These are phyloP conservation scores for Tetrahymena thermophila DNA, from an alignment of 73 alveolate genomes.

Conservation along the genomic window DNA sequence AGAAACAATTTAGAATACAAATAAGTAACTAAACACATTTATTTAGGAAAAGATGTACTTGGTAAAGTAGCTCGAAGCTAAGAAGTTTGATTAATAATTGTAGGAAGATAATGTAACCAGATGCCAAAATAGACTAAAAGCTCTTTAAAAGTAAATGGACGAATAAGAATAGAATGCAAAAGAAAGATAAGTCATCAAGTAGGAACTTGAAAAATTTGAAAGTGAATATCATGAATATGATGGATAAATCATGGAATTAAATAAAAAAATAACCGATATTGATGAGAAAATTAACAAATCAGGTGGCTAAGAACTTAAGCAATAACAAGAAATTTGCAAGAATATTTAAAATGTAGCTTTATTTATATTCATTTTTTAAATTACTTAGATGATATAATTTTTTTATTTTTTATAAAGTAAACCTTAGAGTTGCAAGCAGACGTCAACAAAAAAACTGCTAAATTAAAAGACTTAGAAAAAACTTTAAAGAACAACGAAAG, in stretches of 20 bases:
- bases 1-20: background rate
- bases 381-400: background rate
- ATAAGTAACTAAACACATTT: conserved; percentile 25
- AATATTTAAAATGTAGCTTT: conserved; percentile 31
- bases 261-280: background rate
- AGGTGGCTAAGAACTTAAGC: conserved; percentile 42
- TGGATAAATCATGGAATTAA: background rate
- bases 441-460: conserved; percentile 43
- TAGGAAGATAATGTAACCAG: conserved; percentile 4
- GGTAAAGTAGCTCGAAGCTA: conserved; percentile 6
- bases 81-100: conserved; percentile 16
- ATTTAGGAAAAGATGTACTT: conserved; percentile 4
- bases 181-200: conserved; percentile 4
- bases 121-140: conserved; percentile 24
- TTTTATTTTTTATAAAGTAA: conserved; percentile 46
- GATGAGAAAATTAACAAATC: conserved; percentile 59
- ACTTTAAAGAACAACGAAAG: conserved; percentile 33
- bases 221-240: background rate
- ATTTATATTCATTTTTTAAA: conserved; percentile 14
- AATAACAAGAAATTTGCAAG: conserved; percentile 44
- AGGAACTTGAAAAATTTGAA: conserved; percentile 6
- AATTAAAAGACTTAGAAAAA: conserved; percentile 43
- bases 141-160: conserved; percentile 38
- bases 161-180: conserved; percentile 28
- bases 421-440: conserved; percentile 63